These are phyloP conservation scores for Pachysandra terminalis DNA, from an alignment of 164 flowering plant genomes.

Conservation along the genomic window DNA sequence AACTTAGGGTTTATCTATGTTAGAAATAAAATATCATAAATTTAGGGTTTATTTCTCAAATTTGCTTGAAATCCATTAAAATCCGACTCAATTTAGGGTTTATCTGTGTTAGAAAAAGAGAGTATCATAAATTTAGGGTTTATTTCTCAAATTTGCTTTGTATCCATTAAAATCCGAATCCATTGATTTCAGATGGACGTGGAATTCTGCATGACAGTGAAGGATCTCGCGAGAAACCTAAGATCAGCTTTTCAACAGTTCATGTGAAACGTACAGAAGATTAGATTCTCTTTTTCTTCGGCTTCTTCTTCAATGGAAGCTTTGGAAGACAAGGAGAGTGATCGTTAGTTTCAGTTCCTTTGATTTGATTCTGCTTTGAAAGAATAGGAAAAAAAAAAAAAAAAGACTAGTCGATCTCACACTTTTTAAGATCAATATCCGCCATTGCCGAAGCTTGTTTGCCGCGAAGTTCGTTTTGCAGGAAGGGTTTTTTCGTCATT, in stretches of 20 bases:
- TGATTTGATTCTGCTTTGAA: background rate
- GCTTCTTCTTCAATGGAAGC: slow-evolving; percentile 15
- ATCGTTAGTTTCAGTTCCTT: background rate
- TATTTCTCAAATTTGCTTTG: background rate
- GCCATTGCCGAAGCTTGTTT: slow-evolving; percentile 8
- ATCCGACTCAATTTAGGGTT: background rate
- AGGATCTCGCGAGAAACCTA: slow-evolving; percentile 56
- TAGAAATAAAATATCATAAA: too few relatives aligned
- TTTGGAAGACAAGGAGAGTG: slow-evolving; percentile 11
- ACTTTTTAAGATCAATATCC: slow-evolving; percentile 2
- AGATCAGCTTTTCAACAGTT: slow-evolving; percentile 17
- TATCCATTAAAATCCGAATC: background rate
- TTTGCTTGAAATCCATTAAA: background rate
- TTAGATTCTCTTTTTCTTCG: slow-evolving; percentile 8
- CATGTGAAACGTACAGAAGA: slow-evolving; percentile 14
- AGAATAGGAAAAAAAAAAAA: slow-evolving; percentile 4
- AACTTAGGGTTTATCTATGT: background rate
- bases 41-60: too few relatives aligned
- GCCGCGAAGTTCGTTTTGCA: slow-evolving; percentile 17
- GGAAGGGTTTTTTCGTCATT: slow-evolving; percentile 14
- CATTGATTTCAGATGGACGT: slow-evolving; percentile 49
- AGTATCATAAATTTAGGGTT: too few relatives aligned
- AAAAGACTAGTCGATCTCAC: slow-evolving; percentile 8
- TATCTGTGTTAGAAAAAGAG: too few relatives aligned
- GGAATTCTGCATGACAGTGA: slow-evolving; percentile 40